Evolutionary conservation across 2,329 filamentous ascomycete genomes (phyloP), one percentile per base, ranked within the genome.

Genomic region (Aspergillus proliferans): DNA sequence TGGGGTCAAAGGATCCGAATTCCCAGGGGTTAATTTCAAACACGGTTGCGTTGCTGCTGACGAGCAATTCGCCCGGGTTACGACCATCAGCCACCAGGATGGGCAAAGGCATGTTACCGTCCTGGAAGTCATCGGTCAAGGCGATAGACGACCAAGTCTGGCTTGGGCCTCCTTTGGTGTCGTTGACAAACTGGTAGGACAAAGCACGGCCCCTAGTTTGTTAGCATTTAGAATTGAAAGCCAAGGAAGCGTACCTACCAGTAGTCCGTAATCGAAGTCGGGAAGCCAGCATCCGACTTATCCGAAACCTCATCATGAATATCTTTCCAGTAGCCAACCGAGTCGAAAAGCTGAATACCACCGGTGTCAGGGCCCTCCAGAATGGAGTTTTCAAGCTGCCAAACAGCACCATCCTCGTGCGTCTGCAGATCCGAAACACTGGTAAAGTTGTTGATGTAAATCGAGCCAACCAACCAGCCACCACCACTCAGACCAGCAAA

Each of bases 61-160:
- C 71, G 30, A 85, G 67, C 1, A 66, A 61, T 42, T 86, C 77
- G 12, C 78, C 80, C 0, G 84, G 82, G 10, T 76, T 71, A 38
- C 87, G 78, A 42, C 80, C 82, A 52, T 88, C 82, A 0, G 86
- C 76, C 1, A 91, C 77, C 2, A 90, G 70, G 43, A 92, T 75
- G 0, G 87, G 87, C 72, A 91, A 79, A 0, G 87, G 87, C 24
- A 79, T 77, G 26, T 80, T 71, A 10, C 76, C 87, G 10, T 74
- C 69, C 1, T 71, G 67, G 64, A 91, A 90, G 24, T 77, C 72
- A 1, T 76, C 62, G 14, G 80, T 76, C 40, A 80, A 60, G 6
- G 82, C 79, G 53, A 90, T 85, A 4, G 87, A 92, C 6, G 88
- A 93, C 71, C 84, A 94, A 1, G 89, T 94, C 61, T 85, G 89